These are phyloP conservation scores for Epichloe festucae DNA, from an alignment of 2,329 filamentous ascomycete species.

Conservation along the genomic window DNA sequence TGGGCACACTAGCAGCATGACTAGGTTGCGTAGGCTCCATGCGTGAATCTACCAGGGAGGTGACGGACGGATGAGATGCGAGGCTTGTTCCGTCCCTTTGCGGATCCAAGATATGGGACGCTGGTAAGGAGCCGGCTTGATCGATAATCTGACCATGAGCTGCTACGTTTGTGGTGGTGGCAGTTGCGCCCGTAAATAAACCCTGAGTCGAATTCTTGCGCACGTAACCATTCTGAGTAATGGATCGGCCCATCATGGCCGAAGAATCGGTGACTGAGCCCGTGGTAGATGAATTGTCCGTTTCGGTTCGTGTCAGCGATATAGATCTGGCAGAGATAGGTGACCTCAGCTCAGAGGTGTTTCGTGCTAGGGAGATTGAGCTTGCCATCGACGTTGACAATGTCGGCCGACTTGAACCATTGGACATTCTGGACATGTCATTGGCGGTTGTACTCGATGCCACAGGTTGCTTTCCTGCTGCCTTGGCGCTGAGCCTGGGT, in stretches of 20 bases:
- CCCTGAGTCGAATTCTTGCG: conserved; percentile 11
- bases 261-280: conserved; percentile 5
- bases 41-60: conserved; percentile 21
- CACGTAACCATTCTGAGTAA: conserved; percentile 18
- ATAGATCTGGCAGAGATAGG: conserved; percentile 2
- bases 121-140: conserved; percentile 21
- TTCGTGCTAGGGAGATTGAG: background rate
- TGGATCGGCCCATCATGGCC: conserved; percentile 19
- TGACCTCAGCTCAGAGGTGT: conserved; percentile 1
- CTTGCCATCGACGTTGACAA: background rate
- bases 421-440: conserved; percentile 7
- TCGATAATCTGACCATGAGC: conserved; percentile 32
- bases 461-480: conserved; percentile 34
- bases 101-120: conserved; percentile 11
- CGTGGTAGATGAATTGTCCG: conserved; percentile 3
- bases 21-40: conserved; percentile 39
- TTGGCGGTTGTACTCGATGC: conserved; percentile 9
- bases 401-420: background rate
- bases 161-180: conserved; percentile 28
- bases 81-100: conserved; percentile 14
- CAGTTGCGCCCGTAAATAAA: conserved; percentile 22
- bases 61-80: conserved; percentile 9
- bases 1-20: conserved; percentile 29
- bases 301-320: conserved; percentile 1
- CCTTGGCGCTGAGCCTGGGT: conserved; percentile 27